These are phyloP conservation scores for Sechiopsis laciniata DNA, from an alignment of 306 rosid species.

Conservation along the genomic window DNA sequence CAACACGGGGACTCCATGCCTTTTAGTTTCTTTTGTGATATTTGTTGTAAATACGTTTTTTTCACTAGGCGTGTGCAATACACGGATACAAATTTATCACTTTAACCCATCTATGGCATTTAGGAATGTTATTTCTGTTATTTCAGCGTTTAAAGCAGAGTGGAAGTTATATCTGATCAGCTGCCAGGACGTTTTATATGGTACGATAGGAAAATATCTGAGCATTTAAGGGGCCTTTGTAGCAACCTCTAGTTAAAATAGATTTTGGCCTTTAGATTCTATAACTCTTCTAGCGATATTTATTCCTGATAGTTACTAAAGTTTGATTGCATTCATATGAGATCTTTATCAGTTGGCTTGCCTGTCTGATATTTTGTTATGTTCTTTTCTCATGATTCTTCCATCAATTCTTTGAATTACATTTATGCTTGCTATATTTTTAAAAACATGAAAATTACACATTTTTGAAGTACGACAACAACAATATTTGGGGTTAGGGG, in stretches of 20 bases:
- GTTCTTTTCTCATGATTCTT: background rate
- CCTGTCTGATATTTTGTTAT: background rate
- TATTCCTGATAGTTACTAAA: background rate
- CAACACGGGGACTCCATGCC: background rate
- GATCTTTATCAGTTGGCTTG: background rate
- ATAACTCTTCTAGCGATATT: background rate
- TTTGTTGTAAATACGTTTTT: constrained; percentile 25
- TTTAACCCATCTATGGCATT: constrained; percentile 70
- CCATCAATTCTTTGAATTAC: background rate
- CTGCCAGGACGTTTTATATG: constrained; percentile 82
- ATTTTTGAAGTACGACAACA: no score
- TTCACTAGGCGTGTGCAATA: constrained; percentile 26
- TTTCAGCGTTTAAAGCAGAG: constrained; percentile 80
- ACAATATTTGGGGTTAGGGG: no score
- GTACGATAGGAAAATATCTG: constrained; percentile 83
- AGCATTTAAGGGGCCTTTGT: constrained; percentile 59
- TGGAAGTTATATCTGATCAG: constrained; percentile 75
- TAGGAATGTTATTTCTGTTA: constrained; percentile 72
- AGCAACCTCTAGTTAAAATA: constrained; percentile 35
- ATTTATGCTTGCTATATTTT: background rate
- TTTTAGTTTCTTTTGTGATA: constrained; percentile 19
- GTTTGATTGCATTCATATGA: background rate
- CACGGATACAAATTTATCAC: constrained; percentile 40
- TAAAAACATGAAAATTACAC: background rate
- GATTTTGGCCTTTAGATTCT: constrained; percentile 29